phyloP scores from a whole-genome alignment of 2,329 filamentous ascomycete genomes.

The Lachnellula willkommii region DNA sequence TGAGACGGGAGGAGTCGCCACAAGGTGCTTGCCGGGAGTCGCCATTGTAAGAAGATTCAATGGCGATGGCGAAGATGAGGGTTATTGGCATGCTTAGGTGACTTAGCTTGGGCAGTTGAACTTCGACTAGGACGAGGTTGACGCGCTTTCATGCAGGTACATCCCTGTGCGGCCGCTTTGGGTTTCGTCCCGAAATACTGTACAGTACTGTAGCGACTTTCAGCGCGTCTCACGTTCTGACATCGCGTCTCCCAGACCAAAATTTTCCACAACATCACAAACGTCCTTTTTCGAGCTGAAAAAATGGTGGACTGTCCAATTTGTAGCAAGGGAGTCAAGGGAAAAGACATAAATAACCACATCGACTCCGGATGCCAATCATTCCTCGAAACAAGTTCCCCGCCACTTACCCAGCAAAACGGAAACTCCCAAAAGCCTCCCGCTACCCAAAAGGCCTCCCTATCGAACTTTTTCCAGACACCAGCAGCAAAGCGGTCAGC shows the following conservation, averaged over 20 bases:
- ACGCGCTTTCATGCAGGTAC: not conserved
- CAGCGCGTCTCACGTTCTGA: not conserved
- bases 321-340: slow-evolving; percentile 67
- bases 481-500: slow-evolving; percentile 50
- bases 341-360: slow-evolving; percentile 78
- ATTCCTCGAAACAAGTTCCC: slow-evolving; percentile 51
- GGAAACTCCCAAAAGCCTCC: slow-evolving; percentile 40
- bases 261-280: not conserved
- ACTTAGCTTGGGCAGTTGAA: too few species aligned
- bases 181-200: too few species aligned
- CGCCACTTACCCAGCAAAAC: slow-evolving; percentile 33
- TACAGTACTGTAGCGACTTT: not conserved
- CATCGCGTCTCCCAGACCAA: not conserved
- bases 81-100: not conserved
- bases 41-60: slow-evolving; percentile 22
- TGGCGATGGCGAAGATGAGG: not conserved
- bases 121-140: not conserved
- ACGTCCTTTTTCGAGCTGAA: not conserved
- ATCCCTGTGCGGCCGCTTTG: not conserved
- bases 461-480: slow-evolving; percentile 57
- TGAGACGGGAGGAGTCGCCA: slow-evolving; percentile 59
- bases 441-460: slow-evolving; percentile 37
- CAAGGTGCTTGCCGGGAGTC: slow-evolving; percentile 24
- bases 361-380: slow-evolving; percentile 76
- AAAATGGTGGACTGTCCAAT: slow-evolving; percentile 71